phyloP scores from a whole-genome alignment of 78 protist genomes.

The Speleostelium caveatum region DNA sequence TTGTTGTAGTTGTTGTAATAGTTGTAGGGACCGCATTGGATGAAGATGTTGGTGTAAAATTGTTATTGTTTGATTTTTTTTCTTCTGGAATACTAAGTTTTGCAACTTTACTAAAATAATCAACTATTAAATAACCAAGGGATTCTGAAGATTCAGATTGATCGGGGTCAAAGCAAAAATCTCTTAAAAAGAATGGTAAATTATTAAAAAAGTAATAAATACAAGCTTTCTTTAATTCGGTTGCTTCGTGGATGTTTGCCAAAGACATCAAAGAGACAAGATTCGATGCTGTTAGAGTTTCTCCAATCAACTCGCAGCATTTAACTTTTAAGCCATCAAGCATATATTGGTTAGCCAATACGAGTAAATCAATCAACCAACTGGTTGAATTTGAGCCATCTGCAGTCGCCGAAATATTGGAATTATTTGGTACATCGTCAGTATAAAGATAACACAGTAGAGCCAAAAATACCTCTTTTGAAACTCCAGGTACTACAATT shows the following conservation, averaged over 20 bases:
- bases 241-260: slow-evolving; percentile 69
- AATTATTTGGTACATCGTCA: slow-evolving; percentile 40
- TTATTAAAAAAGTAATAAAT: slow-evolving; percentile 44
- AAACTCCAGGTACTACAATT: slow-evolving; percentile 30
- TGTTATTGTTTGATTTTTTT: too few relatives aligned
- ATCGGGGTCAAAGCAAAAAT: slow-evolving; percentile 30
- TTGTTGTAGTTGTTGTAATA: background rate
- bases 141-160: slow-evolving; percentile 26
- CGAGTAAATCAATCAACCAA: slow-evolving; percentile 39
- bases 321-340: slow-evolving; percentile 67
- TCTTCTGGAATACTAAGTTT: slow-evolving; percentile 5
- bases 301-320: slow-evolving; percentile 72
- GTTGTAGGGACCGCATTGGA: slow-evolving; percentile 26
- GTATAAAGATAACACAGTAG: slow-evolving; percentile 68
- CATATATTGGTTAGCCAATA: slow-evolving; percentile 73
- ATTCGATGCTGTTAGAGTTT: slow-evolving; percentile 30
- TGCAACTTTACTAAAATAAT: slow-evolving; percentile 67
- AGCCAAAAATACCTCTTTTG: slow-evolving; percentile 64
- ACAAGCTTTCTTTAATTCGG: slow-evolving; percentile 58
- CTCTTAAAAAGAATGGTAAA: slow-evolving; percentile 58
- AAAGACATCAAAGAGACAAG: slow-evolving; percentile 41
- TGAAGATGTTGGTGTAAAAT: background rate
- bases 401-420: background rate
- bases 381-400: background rate
- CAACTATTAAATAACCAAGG: slow-evolving; percentile 61